Evolutionary conservation across 305 asterid genomes (phyloP).

Genomic region (Salvia sclarea): DNA sequence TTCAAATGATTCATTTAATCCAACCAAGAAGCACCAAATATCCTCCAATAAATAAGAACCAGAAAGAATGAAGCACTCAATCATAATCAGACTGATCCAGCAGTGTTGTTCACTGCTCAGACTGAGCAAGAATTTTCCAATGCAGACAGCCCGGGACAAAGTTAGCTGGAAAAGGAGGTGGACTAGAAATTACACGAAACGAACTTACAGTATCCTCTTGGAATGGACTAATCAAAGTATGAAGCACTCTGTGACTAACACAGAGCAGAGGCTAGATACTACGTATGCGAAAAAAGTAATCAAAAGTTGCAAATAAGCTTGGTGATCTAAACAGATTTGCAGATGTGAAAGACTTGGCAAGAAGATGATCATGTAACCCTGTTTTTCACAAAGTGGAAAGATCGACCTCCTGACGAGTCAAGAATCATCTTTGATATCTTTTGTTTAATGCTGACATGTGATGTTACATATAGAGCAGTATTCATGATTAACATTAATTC

Average conservation of each 20-base stretch:
- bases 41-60: not conserved
- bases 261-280: not conserved
- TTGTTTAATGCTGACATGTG: not conserved
- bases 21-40: not conserved
- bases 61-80: not conserved
- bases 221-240: not conserved
- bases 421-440: not conserved
- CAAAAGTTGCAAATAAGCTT: not conserved
- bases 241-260: not conserved
- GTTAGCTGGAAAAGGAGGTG: not conserved
- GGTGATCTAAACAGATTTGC: not conserved
- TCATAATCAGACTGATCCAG: not conserved
- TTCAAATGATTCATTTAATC: not conserved
- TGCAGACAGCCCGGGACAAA: not conserved
- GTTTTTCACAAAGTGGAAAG: not conserved
- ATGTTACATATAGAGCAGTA: not conserved
- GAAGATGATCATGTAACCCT: not conserved
- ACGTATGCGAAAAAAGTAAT: not conserved
- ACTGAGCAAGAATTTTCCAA: not conserved
- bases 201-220: not conserved
- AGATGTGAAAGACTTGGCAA: not conserved
- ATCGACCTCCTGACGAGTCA: not conserved
- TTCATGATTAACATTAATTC: not conserved
- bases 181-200: not conserved
- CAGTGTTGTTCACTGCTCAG: not conserved